Conservation (phyloP, 1,284 basidiomycete species). For the Pseudozyma sp. region DNA sequence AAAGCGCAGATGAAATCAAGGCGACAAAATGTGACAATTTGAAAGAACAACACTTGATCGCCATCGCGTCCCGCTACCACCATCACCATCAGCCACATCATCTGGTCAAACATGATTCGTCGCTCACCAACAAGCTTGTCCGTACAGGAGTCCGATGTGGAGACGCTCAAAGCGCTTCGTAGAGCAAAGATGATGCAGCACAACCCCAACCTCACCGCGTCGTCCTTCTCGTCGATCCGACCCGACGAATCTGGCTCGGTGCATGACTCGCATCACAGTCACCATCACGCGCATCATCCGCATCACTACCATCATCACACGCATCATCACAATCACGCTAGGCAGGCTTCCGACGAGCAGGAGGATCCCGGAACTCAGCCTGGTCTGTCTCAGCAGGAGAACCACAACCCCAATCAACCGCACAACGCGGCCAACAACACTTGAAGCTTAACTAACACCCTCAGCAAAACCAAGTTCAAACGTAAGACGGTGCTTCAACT, state of each 20-base stretch:
- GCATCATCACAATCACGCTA: conserved; percentile 15
- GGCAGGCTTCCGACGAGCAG: conserved; percentile 19
- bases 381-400: conserved; percentile 48
- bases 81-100: conserved; percentile 1
- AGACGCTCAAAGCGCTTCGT: conserved; percentile 49
- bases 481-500: too few species aligned
- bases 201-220: conserved; percentile 37
- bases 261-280: conserved; percentile 31
- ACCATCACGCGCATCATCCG: conserved; percentile 20
- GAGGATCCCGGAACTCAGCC: conserved; percentile 39
- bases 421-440: conserved; percentile 18
- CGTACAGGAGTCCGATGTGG: conserved; percentile 48
- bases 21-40: neutral
- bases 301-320: conserved; percentile 11
- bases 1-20: neutral
- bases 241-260: conserved; percentile 40
- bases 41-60: conserved; percentile 8
- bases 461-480: neutral
- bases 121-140: conserved; percentile 37
- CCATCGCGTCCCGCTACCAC: conserved; percentile 1
- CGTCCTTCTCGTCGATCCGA: conserved; percentile 39
- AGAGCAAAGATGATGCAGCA: conserved; percentile 47
- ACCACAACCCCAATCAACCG: conserved; percentile 46
- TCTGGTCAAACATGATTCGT: conserved; percentile 24
- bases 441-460: conserved; percentile 7